A percentile compares a stretch with the other conserved stretches of the same genome.
phyloP scores from a whole-genome alignment of 2,329 filamentous ascomycete species.

The Colletotrichum godetiae region DNA sequence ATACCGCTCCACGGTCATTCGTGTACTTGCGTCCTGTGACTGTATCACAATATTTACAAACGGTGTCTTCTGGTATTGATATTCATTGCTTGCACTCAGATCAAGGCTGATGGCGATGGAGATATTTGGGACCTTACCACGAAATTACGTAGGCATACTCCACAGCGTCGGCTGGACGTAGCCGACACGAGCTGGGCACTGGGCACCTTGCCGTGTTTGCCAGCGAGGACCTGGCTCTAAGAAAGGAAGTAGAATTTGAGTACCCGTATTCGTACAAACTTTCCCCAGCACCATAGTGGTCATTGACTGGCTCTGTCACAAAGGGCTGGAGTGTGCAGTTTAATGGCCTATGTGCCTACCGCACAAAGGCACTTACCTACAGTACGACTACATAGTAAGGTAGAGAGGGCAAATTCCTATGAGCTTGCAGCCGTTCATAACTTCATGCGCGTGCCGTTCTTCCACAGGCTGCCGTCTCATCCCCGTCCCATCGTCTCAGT shows the following conservation, averaged over 20 bases:
- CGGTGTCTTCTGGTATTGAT: neutral
- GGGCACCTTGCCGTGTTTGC: neutral
- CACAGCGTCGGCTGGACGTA: neutral
- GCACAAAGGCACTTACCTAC: too few species aligned
- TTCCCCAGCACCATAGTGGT: neutral
- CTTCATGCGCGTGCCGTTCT: neutral
- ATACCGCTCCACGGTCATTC: neutral
- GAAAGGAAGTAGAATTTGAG: too few species aligned
- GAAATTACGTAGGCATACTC: neutral
- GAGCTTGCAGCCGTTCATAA: neutral
- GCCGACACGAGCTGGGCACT: neutral
- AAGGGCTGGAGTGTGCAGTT: neutral
- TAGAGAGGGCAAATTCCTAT: neutral
- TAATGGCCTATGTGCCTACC: neutral
- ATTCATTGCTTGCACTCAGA: neutral
- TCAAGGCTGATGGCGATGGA: neutral
- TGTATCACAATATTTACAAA: neutral
- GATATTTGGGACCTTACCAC: neutral
- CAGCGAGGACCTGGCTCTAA: neutral
- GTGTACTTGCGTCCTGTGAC: neutral
- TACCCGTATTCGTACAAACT: too few species aligned
- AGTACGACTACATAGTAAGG: neutral
- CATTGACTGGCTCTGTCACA: neutral
- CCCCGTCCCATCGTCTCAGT: slow-evolving; percentile 4
- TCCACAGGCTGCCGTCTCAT: slow-evolving; percentile 5